A percentile compares a stretch with the other conserved stretches of the same genome.
phyloP scores from a whole-genome alignment of 768 basidiomycete genomes.

The Rhizopogon rudus region DNA sequence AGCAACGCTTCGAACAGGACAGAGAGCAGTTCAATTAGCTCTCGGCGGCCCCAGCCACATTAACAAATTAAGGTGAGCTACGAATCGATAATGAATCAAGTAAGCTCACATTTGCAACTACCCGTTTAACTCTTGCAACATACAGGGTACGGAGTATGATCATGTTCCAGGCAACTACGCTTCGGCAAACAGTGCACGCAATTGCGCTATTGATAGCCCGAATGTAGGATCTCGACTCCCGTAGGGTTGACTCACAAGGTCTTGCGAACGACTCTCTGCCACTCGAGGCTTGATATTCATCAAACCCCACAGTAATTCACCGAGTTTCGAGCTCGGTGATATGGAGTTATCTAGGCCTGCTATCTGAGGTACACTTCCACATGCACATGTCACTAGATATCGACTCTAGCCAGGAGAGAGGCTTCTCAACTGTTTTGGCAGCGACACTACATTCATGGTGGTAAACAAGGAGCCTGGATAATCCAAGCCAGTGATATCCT shows the following conservation, averaged over 20 bases:
- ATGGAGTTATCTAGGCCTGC: background rate
- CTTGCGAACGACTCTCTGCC: background rate
- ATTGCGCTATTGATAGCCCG: background rate
- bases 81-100: background rate
- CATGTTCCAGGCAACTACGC: background rate
- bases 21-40: background rate
- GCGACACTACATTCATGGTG: slow-evolving; percentile 31
- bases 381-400: background rate
- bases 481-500: slow-evolving; percentile 35
- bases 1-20: too few relatives aligned
- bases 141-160: background rate
- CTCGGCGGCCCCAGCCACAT: background rate
- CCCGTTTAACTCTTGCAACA: background rate
- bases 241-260: background rate
- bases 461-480: slow-evolving; percentile 37
- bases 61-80: slow-evolving; percentile 1
- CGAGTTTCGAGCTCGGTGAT: background rate
- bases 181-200: background rate
- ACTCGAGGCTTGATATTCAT: background rate
- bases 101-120: slow-evolving; percentile 3
- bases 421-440: background rate
- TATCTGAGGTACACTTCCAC: background rate
- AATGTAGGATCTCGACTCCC: background rate
- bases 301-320: background rate
- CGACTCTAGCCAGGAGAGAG: background rate